A percentile compares a stretch with the other conserved stretches of the same genome.
These are phyloP conservation scores for Phytophthora megakarya DNA, from an alignment of 352 stramenopile genomes.

Conservation along the genomic window DNA sequence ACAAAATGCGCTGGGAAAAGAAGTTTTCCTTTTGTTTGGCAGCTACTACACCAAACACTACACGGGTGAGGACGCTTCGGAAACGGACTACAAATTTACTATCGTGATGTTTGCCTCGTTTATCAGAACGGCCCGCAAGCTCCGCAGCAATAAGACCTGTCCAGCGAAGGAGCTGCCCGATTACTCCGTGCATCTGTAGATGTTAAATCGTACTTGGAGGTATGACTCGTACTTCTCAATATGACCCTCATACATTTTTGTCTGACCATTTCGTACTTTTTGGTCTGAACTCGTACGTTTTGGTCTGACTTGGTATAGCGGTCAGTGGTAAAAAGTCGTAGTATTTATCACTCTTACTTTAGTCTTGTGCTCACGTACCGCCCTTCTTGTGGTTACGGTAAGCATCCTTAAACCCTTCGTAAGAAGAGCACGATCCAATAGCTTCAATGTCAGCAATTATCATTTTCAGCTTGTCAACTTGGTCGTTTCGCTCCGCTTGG, in stretches of 20 bases:
- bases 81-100: neutral
- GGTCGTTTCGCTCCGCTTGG: too few species aligned
- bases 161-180: neutral
- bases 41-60: constrained; percentile 2
- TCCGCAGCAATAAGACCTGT: neutral
- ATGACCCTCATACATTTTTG: neutral
- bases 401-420: too few species aligned
- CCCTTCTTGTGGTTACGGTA: too few species aligned
- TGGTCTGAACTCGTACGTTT: constrained; percentile 1
- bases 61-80: neutral
- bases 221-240: constrained; percentile 3
- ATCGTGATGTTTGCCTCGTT: neutral
- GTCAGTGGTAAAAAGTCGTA: constrained; percentile 8
- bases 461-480: too few species aligned
- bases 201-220: too few species aligned
- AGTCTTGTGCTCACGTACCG: too few species aligned
- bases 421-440: too few species aligned
- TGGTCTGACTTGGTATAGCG: neutral
- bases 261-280: constrained; percentile 14
- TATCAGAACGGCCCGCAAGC: neutral
- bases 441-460: too few species aligned
- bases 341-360: neutral
- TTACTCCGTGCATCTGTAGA: neutral
- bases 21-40: neutral
- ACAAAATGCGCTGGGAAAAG: neutral